Conservation (phyloP, 2,329 filamentous ascomycete species). For the Colletotrichum acutatum region DNA sequence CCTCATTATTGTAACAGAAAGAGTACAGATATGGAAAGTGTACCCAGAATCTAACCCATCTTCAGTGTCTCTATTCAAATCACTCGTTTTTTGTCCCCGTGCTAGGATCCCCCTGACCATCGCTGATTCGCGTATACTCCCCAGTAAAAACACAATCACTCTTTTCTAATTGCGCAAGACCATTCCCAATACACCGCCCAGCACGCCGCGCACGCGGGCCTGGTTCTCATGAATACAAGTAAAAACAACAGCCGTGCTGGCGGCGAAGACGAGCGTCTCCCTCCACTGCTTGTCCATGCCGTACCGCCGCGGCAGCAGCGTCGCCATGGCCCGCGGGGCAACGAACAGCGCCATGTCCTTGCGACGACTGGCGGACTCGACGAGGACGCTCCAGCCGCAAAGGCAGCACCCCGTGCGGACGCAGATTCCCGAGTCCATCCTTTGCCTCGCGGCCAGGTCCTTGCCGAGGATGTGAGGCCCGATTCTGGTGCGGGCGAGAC, state of each 20-base stretch:
- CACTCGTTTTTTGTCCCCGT: neutral
- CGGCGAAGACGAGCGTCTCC: slow-evolving; percentile 73
- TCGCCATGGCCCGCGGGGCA: slow-evolving; percentile 80
- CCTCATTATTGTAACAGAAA: neutral
- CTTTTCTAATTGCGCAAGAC: slow-evolving; percentile 54
- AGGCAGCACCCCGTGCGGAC: slow-evolving; percentile 77
- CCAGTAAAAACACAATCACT: neutral
- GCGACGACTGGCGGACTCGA: slow-evolving; percentile 73
- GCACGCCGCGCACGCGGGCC: slow-evolving; percentile 72
- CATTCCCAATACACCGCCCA: slow-evolving; percentile 69
- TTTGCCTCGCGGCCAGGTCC: slow-evolving; percentile 57
- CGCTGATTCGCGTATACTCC: neutral
- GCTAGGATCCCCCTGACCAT: neutral
- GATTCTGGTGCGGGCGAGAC: slow-evolving; percentile 77
- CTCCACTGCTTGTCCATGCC: slow-evolving; percentile 70
- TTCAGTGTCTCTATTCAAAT: neutral
- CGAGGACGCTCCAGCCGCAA: slow-evolving; percentile 84
- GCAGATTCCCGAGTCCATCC: slow-evolving; percentile 72
- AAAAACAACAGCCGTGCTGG: slow-evolving; percentile 77
- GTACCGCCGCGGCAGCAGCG: slow-evolving; percentile 79
- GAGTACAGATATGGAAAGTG: neutral
- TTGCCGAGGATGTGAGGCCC: slow-evolving; percentile 75
- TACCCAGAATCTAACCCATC: neutral
- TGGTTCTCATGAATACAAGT: slow-evolving; percentile 73
- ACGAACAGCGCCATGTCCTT: slow-evolving; percentile 86